Percentiles rank a stretch among this genome's conserved stretches.
These are phyloP conservation scores for Ophiostoma sp. DNA, from an alignment of 2,329 filamentous ascomycete genomes.

Conservation along the genomic window DNA sequence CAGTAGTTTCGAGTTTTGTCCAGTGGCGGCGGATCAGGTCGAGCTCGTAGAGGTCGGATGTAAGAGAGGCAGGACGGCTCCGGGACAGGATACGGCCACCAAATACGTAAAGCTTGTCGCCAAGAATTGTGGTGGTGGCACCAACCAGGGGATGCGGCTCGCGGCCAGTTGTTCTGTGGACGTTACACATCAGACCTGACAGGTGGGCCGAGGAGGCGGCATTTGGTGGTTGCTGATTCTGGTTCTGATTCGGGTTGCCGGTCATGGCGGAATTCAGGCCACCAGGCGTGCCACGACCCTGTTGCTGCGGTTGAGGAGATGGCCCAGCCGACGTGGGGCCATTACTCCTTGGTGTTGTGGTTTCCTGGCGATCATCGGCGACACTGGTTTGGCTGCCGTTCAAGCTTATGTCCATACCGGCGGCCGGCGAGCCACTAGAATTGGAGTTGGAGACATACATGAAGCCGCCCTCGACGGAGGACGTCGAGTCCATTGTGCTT, in stretches of 20 bases:
- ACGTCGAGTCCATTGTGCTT: constrained; percentile 46
- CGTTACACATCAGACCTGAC: constrained; percentile 63
- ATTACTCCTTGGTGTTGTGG: constrained; percentile 47
- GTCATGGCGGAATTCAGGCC: constrained; percentile 35
- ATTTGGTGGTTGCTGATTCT: not conserved
- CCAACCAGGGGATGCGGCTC: constrained; percentile 90
- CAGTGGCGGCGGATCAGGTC: constrained; percentile 88
- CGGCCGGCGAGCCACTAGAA: not conserved
- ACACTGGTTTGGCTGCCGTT: constrained; percentile 45
- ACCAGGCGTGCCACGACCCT: constrained; percentile 35
- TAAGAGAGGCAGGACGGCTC: constrained; percentile 72
- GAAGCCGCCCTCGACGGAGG: constrained; percentile 33
- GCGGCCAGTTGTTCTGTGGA: constrained; percentile 79
- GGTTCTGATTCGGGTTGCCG: constrained; percentile 31
- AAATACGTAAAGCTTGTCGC: constrained; percentile 95
- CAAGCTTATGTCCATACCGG: constrained; percentile 36
- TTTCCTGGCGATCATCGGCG: constrained; percentile 45
- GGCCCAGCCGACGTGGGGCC: constrained; percentile 52
- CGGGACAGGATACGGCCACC: constrained; percentile 83
- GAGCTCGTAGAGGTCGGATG: constrained; percentile 86
- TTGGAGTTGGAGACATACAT: constrained; percentile 15
- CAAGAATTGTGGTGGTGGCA: constrained; percentile 88
- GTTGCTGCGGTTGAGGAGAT: constrained; percentile 44
- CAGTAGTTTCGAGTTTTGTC: constrained; percentile 78
- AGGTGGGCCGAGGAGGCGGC: constrained; percentile 52